These are phyloP conservation scores for Talaromyces borbonicus DNA, from an alignment of 495 filamentous ascomycete genomes.

Conservation along the genomic window DNA sequence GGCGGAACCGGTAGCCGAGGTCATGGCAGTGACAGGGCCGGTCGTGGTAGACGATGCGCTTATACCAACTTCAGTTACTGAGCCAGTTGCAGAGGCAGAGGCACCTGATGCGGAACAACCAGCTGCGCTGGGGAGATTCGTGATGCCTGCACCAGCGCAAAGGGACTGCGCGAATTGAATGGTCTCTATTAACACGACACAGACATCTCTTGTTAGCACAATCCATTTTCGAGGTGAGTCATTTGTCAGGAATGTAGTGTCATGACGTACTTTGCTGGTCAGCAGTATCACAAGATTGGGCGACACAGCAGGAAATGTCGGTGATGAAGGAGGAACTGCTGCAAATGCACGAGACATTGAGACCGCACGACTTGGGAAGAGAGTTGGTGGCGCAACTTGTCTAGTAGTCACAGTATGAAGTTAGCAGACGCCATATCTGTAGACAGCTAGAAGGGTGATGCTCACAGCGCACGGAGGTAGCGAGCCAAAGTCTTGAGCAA, in stretches of 20 bases:
- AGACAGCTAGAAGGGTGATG: constrained; percentile 11
- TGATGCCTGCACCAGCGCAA: constrained; percentile 36
- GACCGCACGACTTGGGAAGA: constrained; percentile 42
- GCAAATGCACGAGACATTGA: constrained; percentile 62
- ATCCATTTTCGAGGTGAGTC: not conserved
- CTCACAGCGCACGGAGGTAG: constrained; percentile 43
- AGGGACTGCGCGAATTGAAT: constrained; percentile 39
- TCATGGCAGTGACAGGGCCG: constrained; percentile 1
- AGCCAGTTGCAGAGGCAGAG: constrained; percentile 7
- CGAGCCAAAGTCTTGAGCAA: constrained; percentile 8
- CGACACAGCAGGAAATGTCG: constrained; percentile 59
- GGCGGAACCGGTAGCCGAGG: too few species aligned
- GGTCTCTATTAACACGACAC: constrained; percentile 25
- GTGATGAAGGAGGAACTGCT: constrained; percentile 44
- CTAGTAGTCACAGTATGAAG: constrained; percentile 31
- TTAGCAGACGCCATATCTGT: not conserved
- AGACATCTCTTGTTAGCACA: not conserved
- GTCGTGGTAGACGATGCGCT: constrained; percentile 7
- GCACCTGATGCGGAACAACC: constrained; percentile 18
- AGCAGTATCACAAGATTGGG: constrained; percentile 35
- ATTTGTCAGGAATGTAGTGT: not conserved
- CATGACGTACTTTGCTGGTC: constrained; percentile 47
- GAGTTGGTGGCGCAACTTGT: constrained; percentile 40
- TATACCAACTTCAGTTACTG: not conserved
- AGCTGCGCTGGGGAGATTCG: constrained; percentile 26